These are phyloP conservation scores for Dryas integrifolia DNA, from an alignment of 331 rosid species.

Conservation along the genomic window DNA sequence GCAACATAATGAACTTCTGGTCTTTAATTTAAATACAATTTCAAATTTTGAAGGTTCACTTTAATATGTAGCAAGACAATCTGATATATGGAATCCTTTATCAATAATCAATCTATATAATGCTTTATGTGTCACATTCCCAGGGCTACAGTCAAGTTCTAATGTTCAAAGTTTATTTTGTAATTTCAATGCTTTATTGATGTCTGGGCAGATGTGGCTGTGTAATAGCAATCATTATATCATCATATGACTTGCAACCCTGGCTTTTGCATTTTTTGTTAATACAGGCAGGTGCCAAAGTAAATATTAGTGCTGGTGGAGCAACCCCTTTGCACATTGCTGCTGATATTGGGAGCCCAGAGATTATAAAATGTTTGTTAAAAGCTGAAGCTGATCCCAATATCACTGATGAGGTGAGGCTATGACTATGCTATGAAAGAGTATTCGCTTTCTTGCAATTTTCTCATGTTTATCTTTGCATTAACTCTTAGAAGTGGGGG, in stretches of 20 bases:
- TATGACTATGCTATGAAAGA: not conserved
- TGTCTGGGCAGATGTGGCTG: slow-evolving; percentile 5
- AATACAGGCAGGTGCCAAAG: slow-evolving; percentile 80
- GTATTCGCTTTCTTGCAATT: not conserved
- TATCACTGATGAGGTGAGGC: slow-evolving; percentile 68
- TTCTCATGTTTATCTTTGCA: not conserved
- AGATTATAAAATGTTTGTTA: slow-evolving; percentile 62
- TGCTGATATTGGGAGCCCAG: slow-evolving; percentile 66
- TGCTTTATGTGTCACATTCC: too few species aligned
- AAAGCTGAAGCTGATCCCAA: slow-evolving; percentile 89
- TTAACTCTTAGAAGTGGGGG: not conserved
- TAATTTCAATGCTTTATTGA: too few species aligned
- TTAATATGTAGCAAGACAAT: too few species aligned
- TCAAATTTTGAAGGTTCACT: too few species aligned
- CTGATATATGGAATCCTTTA: too few species aligned
- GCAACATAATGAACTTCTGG: not conserved
- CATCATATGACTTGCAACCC: not conserved
- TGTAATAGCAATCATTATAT: not conserved
- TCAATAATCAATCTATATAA: too few species aligned
- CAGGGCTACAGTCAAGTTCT: too few species aligned
- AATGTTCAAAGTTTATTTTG: too few species aligned
- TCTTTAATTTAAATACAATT: too few species aligned
- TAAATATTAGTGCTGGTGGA: slow-evolving; percentile 85
- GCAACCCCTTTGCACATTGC: slow-evolving; percentile 92
- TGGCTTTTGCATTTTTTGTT: slow-evolving; percentile 28